Evolutionary conservation across 2,329 filamentous ascomycete species (phyloP).

Genomic region (Fusarium sp.): DNA sequence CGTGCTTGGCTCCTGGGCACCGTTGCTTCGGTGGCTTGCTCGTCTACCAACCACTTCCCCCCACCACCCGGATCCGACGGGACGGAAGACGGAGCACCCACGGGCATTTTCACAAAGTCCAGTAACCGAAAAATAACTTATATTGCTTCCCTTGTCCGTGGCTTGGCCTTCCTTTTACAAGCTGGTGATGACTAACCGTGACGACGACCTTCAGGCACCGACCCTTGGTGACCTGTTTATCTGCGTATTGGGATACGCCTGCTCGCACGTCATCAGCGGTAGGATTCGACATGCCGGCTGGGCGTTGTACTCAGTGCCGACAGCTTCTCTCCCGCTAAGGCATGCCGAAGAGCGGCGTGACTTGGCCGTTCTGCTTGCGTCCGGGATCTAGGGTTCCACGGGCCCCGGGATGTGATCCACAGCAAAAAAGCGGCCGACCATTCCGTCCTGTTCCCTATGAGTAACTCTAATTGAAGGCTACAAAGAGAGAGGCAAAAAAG

Average conservation of each 20-base stretch:
- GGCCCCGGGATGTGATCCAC: not conserved
- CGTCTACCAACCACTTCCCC: not conserved
- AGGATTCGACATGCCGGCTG: conserved; percentile 1
- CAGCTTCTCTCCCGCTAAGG: conserved; percentile 9
- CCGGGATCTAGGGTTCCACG: not conserved
- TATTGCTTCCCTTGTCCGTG: not conserved
- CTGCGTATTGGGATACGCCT: conserved; percentile 4
- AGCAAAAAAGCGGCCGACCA: conserved; percentile 8
- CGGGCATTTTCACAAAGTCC: not conserved
- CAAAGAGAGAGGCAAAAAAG: not conserved
- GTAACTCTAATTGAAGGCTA: not conserved
- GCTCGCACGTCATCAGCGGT: not conserved
- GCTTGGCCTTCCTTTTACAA: not conserved
- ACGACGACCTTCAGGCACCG: conserved; percentile 4
- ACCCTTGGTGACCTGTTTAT: not conserved
- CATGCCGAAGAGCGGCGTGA: conserved; percentile 6
- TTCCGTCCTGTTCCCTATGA: conserved; percentile 10
- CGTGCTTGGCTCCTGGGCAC: not conserved
- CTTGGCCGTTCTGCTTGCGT: conserved; percentile 10
- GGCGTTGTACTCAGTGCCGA: conserved; percentile 8
- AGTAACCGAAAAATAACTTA: conserved; percentile 1
- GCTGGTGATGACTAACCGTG: not conserved
- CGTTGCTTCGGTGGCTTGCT: conserved; percentile 1
- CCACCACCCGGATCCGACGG: conserved; percentile 18
- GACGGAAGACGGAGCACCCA: not conserved